Percentiles rank a stretch among this genome's conserved stretches.
Evolutionary conservation across 768 basidiomycete species (phyloP).

Genomic region (Pisolithus sp.): DNA sequence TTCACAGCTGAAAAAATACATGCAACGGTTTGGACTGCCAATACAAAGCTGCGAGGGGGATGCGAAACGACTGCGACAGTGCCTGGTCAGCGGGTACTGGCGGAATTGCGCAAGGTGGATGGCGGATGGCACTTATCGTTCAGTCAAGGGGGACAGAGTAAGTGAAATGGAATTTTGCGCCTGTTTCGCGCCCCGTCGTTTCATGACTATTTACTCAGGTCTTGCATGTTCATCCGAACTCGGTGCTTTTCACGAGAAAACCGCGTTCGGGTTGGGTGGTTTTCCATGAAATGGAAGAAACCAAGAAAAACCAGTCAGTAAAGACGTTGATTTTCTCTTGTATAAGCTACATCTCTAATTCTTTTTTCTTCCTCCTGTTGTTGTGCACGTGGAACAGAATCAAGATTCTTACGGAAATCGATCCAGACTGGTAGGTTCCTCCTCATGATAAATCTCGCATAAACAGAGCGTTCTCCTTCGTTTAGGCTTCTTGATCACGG

Average conservation of each 20-base stretch:
- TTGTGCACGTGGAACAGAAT: slow-evolving; percentile 47
- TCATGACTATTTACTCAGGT: slow-evolving; percentile 37
- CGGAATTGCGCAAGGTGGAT: slow-evolving; percentile 87
- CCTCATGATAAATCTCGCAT: neutral
- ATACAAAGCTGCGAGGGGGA: slow-evolving; percentile 88
- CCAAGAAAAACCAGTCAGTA: slow-evolving; percentile 79
- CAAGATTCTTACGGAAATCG: slow-evolving; percentile 87
- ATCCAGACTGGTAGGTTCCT: slow-evolving; percentile 76
- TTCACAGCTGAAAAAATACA: slow-evolving; percentile 91
- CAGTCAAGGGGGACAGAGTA: slow-evolving; percentile 80
- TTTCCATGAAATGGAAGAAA: slow-evolving; percentile 95
- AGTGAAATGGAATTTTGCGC: slow-evolving; percentile 16
- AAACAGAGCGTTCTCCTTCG: neutral
- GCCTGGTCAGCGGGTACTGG: slow-evolving; percentile 91
- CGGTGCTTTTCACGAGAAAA: slow-evolving; percentile 89
- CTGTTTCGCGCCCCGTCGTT: too few relatives aligned
- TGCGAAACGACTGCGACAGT: slow-evolving; percentile 71
- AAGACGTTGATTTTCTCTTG: slow-evolving; percentile 20
- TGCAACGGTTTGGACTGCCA: slow-evolving; percentile 82
- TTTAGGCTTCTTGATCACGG: slow-evolving; percentile 45
- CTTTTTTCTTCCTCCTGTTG: too few relatives aligned
- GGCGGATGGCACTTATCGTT: slow-evolving; percentile 89
- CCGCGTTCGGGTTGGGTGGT: slow-evolving; percentile 90
- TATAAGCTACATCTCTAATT: neutral
- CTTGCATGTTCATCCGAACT: slow-evolving; percentile 88